These are phyloP conservation scores for Aspergillus sp. DNA, from an alignment of 2,329 filamentous ascomycete species.

Conservation along the genomic window DNA sequence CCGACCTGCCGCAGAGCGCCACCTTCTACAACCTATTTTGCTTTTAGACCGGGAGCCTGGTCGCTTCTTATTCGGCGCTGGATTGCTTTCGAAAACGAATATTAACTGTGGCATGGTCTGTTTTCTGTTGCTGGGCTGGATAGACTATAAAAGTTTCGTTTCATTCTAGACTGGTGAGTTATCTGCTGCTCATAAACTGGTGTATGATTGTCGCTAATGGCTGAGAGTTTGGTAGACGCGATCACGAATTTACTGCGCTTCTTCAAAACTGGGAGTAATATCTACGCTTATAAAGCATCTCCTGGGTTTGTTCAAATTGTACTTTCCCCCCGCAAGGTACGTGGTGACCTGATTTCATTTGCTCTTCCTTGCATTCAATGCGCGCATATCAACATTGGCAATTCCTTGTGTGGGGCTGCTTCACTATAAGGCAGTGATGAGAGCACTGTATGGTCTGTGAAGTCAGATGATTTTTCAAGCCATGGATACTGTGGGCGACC, in stretches of 20 bases:
- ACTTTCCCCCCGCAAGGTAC: conserved; percentile 17
- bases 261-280: conserved; percentile 17
- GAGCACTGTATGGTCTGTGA: neutral
- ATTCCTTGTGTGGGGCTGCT: neutral
- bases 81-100: conserved; percentile 10
- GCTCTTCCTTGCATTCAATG: neutral
- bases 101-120: conserved; percentile 27
- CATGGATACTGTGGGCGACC: too few species aligned
- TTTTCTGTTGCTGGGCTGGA: conserved; percentile 21
- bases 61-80: conserved; percentile 23
- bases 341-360: conserved; percentile 3
- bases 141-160: conserved; percentile 28
- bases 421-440: neutral
- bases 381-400: neutral
- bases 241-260: conserved; percentile 27
- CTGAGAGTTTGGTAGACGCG: conserved; percentile 23
- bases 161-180: conserved; percentile 35
- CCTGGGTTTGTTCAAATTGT: conserved; percentile 15
- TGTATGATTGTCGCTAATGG: conserved; percentile 11
- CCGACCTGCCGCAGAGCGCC: conserved; percentile 19
- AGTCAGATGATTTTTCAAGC: neutral
- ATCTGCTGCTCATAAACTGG: conserved; percentile 5
- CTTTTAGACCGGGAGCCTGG: conserved; percentile 28
- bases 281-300: conserved; percentile 12
- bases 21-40: conserved; percentile 5